A percentile compares a stretch with the other conserved stretches of the same genome.
These are phyloP conservation scores for Cylindrodendrum hubeiense DNA, from an alignment of 2,329 filamentous ascomycete species.

Conservation along the genomic window DNA sequence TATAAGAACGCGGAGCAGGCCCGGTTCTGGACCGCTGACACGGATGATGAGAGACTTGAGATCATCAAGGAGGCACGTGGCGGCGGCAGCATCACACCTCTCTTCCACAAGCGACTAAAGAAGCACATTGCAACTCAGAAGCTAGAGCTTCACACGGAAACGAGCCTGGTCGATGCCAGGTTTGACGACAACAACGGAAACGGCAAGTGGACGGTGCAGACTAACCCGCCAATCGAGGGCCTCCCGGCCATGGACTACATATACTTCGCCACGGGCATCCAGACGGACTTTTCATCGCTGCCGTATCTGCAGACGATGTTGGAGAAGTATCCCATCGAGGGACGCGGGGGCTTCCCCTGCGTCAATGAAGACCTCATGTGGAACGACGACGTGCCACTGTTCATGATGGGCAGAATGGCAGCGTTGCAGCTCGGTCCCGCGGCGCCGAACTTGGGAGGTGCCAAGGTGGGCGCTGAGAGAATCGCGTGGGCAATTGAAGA, in stretches of 20 bases:
- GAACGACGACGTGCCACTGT: slow-evolving; percentile 78
- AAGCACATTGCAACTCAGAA: slow-evolving; percentile 65
- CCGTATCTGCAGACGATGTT: slow-evolving; percentile 72
- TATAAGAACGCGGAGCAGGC: slow-evolving; percentile 84
- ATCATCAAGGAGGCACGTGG: slow-evolving; percentile 76
- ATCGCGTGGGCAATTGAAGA: slow-evolving; percentile 79
- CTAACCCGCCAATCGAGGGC: slow-evolving; percentile 62
- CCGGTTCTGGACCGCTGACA: slow-evolving; percentile 81
- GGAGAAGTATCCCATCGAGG: slow-evolving; percentile 70
- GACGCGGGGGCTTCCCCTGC: slow-evolving; percentile 76
- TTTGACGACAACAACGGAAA: slow-evolving; percentile 60
- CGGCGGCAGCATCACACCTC: slow-evolving; percentile 81
- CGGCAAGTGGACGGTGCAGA: slow-evolving; percentile 58
- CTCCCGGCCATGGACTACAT: slow-evolving; percentile 75
- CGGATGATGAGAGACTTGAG: slow-evolving; percentile 74
- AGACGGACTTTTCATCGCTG: slow-evolving; percentile 71
- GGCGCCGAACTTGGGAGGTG: slow-evolving; percentile 80
- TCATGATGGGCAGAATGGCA: slow-evolving; percentile 77
- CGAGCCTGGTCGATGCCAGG: slow-evolving; percentile 62
- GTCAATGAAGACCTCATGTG: slow-evolving; percentile 83
- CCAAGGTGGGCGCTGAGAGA: slow-evolving; percentile 78
- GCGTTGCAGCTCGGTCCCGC: slow-evolving; percentile 78
- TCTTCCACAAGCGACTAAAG: slow-evolving; percentile 75
- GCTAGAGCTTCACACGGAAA: slow-evolving; percentile 69
- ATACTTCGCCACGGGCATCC: slow-evolving; percentile 81